Base-by-base conservation (phyloP, 306 rosid species). In the Mimosa bimucronata region DNA sequence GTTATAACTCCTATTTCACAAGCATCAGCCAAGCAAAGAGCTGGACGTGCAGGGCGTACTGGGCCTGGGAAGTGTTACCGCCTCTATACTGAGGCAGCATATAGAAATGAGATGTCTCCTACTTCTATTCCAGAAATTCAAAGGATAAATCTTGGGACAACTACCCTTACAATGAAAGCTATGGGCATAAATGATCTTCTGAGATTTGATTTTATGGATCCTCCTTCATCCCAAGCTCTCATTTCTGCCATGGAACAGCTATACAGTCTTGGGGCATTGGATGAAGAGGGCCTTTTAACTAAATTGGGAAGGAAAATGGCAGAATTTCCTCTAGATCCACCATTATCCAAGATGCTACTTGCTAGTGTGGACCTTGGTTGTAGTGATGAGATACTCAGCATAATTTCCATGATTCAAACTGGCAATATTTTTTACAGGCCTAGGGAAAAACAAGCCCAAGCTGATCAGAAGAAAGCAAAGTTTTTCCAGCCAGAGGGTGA, bases 11-110 rank as follows among this genome's bases (percentile, higher is more conserved):
- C 97, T 3, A 92, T 92, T 66, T 94, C 98, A 66, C 97, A 90
- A 89, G 94, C 98, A 45, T 92, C 97, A 31, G 98, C 97, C 76
- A 88, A 87, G 81, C 97, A 94, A 85, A 80, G 97, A 80, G 94
- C 94, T 41, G 97, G 97, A 9, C 96, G 97, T 13, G 96, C 96
- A 64, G 98, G 97, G 71, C 91, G 96, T 74, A 94, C 94, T 7
- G 94, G 98, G 10, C 96, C 97, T 61, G 98, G 97, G 23, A 89
- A 92, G 52, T 94, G 98, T 76, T 94, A 86, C 80, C 92, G 93
- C 65, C 98, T 93, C 44, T 93, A 93, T 69, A 91, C 97, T 2
- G 94, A 94, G 90, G 84, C 89, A 77, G 94, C 98, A 42, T 94
- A 89, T 66, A 86, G 93, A 50, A 94, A 90, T 75, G 97, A 94